These are phyloP conservation scores for Ascocoryne sarcoides DNA, from an alignment of 2,329 filamentous ascomycete genomes.

Conservation along the genomic window DNA sequence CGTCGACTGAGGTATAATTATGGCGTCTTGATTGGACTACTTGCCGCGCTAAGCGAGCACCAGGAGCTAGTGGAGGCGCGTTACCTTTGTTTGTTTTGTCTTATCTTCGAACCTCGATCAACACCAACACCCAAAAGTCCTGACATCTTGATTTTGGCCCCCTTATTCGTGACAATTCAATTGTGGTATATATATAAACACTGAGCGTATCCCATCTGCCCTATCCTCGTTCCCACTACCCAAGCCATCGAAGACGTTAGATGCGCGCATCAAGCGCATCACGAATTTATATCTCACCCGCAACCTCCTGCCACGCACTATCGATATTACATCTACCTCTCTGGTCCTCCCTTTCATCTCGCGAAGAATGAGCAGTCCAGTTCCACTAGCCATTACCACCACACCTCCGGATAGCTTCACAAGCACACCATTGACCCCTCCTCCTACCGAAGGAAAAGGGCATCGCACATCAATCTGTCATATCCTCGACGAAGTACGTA, in stretches of 20 bases:
- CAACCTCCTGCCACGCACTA: background rate
- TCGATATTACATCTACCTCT: background rate
- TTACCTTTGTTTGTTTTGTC: no score
- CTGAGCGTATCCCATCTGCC: background rate
- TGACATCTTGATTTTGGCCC: background rate
- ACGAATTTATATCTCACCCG: background rate
- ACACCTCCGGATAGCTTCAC: constrained; percentile 15
- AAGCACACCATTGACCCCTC: constrained; percentile 13
- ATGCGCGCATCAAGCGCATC: background rate
- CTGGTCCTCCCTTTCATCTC: background rate
- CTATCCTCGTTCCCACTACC: background rate
- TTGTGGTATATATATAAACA: background rate
- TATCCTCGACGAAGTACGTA: background rate
- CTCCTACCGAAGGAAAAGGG: constrained; percentile 13
- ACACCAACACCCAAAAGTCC: background rate
- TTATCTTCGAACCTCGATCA: background rate
- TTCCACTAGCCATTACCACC: constrained; percentile 1
- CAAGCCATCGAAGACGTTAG: background rate
- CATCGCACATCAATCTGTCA: background rate
- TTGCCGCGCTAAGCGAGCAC: no score
- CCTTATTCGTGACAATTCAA: background rate
- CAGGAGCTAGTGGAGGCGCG: no score
- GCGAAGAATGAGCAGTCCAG: background rate
- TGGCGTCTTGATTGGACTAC: no score
- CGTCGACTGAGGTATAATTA: no score